Conservation (phyloP, 2,329 filamentous ascomycete species). For the Fusarium sp. region DNA sequence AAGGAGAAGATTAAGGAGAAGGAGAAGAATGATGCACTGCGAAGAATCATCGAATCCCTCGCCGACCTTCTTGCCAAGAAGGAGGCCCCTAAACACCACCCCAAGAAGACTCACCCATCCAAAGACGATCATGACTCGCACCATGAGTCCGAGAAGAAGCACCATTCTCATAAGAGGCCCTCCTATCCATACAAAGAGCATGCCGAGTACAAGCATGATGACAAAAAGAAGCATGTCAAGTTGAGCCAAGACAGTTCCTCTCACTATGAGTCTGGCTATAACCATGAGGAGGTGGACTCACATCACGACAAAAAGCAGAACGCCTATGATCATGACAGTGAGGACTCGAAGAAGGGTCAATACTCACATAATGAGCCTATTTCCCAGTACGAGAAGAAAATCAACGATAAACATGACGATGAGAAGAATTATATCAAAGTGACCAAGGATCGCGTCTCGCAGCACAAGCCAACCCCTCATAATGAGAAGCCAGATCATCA, state of each 20-base stretch:
- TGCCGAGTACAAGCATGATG: neutral
- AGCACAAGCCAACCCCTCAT: neutral
- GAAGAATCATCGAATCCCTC: neutral
- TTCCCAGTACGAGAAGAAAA: neutral
- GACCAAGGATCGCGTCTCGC: neutral
- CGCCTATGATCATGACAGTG: no score
- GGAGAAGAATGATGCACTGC: neutral
- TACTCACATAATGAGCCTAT: neutral
- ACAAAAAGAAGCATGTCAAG: neutral
- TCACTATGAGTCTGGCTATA: neutral
- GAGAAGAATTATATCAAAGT: neutral
- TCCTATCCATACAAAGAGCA: neutral
- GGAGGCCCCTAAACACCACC: neutral
- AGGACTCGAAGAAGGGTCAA: neutral
- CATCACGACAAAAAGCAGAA: no score
- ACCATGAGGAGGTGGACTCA: neutral
- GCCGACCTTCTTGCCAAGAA: neutral
- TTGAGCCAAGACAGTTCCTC: neutral
- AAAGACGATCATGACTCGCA: neutral
- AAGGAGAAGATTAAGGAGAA: neutral
- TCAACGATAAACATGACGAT: neutral
- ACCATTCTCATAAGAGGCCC: neutral
- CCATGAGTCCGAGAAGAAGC: neutral
- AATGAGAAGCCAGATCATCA: neutral
- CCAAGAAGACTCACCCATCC: neutral